phyloP scores from a whole-genome alignment of 179 eudicot genomes.

The Corrigiola litoralis region DNA sequence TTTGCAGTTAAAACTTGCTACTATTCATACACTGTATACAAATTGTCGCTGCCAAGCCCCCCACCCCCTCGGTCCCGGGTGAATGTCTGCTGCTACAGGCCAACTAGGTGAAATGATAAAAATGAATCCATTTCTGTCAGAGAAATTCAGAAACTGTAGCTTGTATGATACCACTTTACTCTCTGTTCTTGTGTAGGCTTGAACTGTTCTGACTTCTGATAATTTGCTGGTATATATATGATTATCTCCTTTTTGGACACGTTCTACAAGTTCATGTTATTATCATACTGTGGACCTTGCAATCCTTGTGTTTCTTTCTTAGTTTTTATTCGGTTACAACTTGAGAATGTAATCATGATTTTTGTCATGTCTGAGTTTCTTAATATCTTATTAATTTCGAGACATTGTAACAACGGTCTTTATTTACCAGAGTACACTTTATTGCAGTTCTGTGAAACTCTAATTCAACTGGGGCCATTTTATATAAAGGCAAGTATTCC shows the following conservation, averaged over 20 bases:
- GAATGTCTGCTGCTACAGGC: too few species aligned
- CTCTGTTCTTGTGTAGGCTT: neutral
- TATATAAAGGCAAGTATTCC: constrained; percentile 72
- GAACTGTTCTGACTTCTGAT: neutral
- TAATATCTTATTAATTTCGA: neutral
- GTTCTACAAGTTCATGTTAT: neutral
- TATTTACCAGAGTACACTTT: constrained; percentile 8
- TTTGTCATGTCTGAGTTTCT: neutral
- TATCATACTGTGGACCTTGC: neutral
- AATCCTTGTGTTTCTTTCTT: neutral
- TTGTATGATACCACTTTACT: too few species aligned
- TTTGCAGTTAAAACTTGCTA: neutral
- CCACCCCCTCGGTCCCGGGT: too few species aligned
- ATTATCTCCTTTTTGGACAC: neutral
- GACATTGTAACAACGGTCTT: neutral
- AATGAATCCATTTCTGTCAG: too few species aligned
- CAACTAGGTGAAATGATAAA: too few species aligned
- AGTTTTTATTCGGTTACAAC: too few species aligned
- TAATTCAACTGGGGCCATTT: constrained; percentile 87
- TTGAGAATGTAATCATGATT: too few species aligned
- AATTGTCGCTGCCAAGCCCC: too few species aligned
- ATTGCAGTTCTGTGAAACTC: constrained; percentile 92
- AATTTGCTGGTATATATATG: neutral
- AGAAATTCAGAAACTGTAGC: too few species aligned
- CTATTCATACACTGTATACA: neutral